A percentile compares a stretch with the other conserved stretches of the same genome.
Conservation (phyloP, 805 yeast species). For the Candida loeiensis region DNA sequence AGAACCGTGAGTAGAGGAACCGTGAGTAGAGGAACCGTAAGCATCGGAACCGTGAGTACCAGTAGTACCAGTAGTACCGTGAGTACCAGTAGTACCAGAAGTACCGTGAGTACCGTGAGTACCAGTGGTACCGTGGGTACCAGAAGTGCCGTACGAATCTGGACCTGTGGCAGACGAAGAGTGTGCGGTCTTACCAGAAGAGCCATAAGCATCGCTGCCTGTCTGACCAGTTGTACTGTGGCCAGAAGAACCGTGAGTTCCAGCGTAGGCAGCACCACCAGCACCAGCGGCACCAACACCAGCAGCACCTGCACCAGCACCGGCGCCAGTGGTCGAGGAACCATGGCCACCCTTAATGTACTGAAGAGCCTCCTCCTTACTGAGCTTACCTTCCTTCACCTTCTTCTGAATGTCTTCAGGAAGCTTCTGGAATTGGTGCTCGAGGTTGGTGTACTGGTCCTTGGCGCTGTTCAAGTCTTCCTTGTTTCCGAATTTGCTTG, state of each 20-base stretch:
- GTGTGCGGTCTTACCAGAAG: constrained; percentile 12
- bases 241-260: constrained; percentile 1
- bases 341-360: constrained; percentile 13
- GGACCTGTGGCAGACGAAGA: constrained; percentile 7
- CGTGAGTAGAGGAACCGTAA: constrained; percentile 8
- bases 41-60: constrained; percentile 2
- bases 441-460: neutral
- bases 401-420: constrained; percentile 27
- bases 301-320: constrained; percentile 19
- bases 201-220: constrained; percentile 15
- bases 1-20: constrained; percentile 11
- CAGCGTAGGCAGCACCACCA: constrained; percentile 10
- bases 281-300: constrained; percentile 11
- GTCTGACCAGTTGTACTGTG: constrained; percentile 1
- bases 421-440: constrained; percentile 13
- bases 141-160: constrained; percentile 11
- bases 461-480: constrained; percentile 16
- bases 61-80: constrained; percentile 1
- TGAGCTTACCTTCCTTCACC: constrained; percentile 27
- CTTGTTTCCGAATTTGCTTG: constrained; percentile 25
- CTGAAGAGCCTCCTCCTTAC: constrained; percentile 26
- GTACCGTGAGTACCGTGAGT: constrained; percentile 4
- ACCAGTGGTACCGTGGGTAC: constrained; percentile 12
- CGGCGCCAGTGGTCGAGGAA: neutral
- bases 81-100: constrained; percentile 2